These are phyloP conservation scores for Eucalyptus curtisii DNA, from an alignment of 345 rosid genomes.

Conservation along the genomic window DNA sequence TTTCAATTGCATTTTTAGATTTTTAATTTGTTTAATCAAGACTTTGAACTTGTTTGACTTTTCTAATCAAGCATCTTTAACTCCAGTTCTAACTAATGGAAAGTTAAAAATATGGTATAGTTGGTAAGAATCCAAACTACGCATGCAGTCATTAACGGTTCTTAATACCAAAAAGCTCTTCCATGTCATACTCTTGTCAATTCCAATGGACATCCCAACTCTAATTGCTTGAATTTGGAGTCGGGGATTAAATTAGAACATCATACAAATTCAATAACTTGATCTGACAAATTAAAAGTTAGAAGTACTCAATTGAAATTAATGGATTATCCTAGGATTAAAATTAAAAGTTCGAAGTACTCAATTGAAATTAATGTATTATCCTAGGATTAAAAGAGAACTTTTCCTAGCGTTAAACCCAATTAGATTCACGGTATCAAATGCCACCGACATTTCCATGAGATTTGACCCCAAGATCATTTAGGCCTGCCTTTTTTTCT, in stretches of 20 bases:
- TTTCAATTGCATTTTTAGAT: neutral
- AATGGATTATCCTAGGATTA: too few relatives aligned
- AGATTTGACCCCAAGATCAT: neutral
- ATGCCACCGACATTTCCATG: neutral
- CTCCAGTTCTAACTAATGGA: neutral
- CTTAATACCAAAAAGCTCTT: neutral
- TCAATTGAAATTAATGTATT: neutral
- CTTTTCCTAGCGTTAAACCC: neutral
- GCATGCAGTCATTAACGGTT: rapidly evolving
- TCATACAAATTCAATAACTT: neutral
- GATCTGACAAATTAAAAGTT: neutral
- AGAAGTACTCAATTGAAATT: neutral
- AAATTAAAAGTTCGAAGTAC: neutral
- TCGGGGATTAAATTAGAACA: neutral
- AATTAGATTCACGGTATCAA: neutral
- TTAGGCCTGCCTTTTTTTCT: neutral
- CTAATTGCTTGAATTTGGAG: neutral
- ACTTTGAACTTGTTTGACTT: neutral
- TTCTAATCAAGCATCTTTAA: neutral
- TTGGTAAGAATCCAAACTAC: neutral
- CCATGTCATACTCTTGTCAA: neutral
- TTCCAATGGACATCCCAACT: neutral
- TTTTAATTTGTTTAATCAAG: neutral
- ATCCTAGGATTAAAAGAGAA: neutral
- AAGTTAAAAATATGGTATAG: neutral